These are phyloP conservation scores for Filobasidium floriforme DNA, from an alignment of 768 basidiomycete genomes.

Conservation along the genomic window DNA sequence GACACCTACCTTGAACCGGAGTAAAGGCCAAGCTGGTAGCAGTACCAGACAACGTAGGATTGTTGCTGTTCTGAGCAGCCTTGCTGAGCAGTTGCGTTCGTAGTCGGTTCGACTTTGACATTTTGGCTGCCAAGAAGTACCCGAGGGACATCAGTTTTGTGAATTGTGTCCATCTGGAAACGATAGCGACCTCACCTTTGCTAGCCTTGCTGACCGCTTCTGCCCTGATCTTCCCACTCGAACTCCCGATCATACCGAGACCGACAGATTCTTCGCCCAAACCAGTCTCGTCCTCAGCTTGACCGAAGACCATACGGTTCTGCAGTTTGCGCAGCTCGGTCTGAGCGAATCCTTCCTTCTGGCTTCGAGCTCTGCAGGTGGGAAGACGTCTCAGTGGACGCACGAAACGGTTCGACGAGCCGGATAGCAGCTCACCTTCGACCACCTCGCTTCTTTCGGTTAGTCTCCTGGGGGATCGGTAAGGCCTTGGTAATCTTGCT, in stretches of 20 bases:
- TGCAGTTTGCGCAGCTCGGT: constrained; percentile 94
- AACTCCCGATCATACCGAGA: constrained; percentile 86
- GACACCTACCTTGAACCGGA: constrained; percentile 70
- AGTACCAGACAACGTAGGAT: constrained; percentile 64
- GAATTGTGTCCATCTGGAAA: background rate
- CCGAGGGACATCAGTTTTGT: background rate
- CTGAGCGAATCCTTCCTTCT: constrained; percentile 96
- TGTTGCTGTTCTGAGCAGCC: constrained; percentile 51
- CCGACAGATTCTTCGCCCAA: constrained; percentile 91
- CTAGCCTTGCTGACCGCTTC: constrained; percentile 80
- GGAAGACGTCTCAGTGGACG: background rate
- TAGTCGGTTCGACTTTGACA: constrained; percentile 88
- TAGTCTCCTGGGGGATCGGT: constrained; percentile 88
- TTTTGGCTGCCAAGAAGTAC: constrained; percentile 62
- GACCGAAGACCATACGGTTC: constrained; percentile 92
- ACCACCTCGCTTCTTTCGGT: constrained; percentile 85
- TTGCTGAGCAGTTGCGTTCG: constrained; percentile 75
- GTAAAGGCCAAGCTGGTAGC: constrained; percentile 89
- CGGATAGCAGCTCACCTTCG: constrained; percentile 58
- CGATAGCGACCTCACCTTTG: constrained; percentile 56
- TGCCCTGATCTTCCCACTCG: constrained; percentile 82
- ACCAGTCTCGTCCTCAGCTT: constrained; percentile 90
- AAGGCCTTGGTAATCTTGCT: constrained; percentile 87
- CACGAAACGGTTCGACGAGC: background rate
- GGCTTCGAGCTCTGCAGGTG: constrained; percentile 73